These are phyloP conservation scores for Globisporangium takayamanum DNA, from an alignment of 352 stramenopile species.

Conservation along the genomic window DNA sequence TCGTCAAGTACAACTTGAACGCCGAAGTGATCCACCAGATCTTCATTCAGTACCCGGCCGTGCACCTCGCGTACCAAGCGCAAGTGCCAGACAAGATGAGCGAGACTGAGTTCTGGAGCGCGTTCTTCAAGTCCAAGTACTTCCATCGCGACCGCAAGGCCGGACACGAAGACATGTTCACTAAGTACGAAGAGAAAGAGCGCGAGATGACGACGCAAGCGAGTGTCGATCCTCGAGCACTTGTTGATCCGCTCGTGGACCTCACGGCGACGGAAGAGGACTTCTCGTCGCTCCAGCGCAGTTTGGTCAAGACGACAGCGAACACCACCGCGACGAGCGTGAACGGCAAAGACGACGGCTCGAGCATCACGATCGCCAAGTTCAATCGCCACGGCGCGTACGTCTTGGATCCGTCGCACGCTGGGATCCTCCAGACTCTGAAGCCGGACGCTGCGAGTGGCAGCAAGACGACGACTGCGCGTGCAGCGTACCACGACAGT, in stretches of 20 bases:
- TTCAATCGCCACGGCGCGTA: slow-evolving; percentile 83
- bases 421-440: slow-evolving; percentile 34
- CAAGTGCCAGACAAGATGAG: slow-evolving; percentile 87
- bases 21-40: slow-evolving; percentile 88
- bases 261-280: slow-evolving; percentile 69
- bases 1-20: slow-evolving; percentile 89
- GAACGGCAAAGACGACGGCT: slow-evolving; percentile 39
- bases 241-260: slow-evolving; percentile 77
- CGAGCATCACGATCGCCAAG: slow-evolving; percentile 75
- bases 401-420: slow-evolving; percentile 68
- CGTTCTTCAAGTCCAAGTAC: slow-evolving; percentile 89
- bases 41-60: slow-evolving; percentile 84
- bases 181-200: slow-evolving; percentile 79
- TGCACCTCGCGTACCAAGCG: slow-evolving; percentile 78
- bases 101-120: slow-evolving; percentile 85
- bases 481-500: slow-evolving; percentile 36
- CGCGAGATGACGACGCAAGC: slow-evolving; percentile 38
- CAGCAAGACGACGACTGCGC: slow-evolving; percentile 30
- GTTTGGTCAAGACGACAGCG: slow-evolving; percentile 15
- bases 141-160: slow-evolving; percentile 80
- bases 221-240: slow-evolving; percentile 46
- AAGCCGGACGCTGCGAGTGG: neutral
- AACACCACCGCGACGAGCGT: neutral
- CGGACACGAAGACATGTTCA: slow-evolving; percentile 82
- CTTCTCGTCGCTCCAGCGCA: slow-evolving; percentile 28